These are phyloP conservation scores for Catharanthus roseus DNA, from an alignment of 257 asterid genomes.

Conservation along the genomic window DNA sequence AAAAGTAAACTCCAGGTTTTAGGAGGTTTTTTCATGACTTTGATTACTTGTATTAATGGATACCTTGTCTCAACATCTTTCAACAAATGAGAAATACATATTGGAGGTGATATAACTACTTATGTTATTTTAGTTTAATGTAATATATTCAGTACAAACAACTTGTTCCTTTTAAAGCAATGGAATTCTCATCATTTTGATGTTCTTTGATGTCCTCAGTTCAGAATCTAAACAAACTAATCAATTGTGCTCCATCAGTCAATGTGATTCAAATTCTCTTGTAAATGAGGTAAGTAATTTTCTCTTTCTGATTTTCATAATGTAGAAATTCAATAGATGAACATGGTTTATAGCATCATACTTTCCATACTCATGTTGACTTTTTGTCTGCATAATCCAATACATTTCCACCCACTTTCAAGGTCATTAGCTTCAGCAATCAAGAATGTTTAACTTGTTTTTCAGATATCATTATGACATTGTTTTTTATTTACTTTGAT, in stretches of 20 bases:
- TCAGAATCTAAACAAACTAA: constrained; percentile 87
- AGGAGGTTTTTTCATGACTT: not conserved
- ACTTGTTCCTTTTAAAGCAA: not conserved
- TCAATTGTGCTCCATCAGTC: constrained; percentile 91
- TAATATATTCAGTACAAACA: not conserved
- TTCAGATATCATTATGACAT: not conserved
- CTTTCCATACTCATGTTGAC: not conserved
- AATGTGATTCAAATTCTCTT: constrained; percentile 88
- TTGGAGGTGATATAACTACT: not conserved
- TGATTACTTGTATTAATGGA: not conserved
- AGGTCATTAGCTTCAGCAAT: not conserved
- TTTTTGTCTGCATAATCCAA: constrained; percentile 3
- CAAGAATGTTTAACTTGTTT: not conserved
- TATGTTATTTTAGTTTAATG: not conserved
- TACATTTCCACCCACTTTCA: not conserved
- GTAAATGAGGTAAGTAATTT: constrained; percentile 68
- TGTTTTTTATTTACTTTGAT: not conserved
- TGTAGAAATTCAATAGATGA: not conserved
- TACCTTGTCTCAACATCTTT: not conserved
- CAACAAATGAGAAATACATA: not conserved
- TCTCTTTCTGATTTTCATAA: not conserved
- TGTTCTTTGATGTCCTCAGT: constrained; percentile 44
- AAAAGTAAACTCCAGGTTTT: not conserved
- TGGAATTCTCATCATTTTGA: constrained; percentile 22
- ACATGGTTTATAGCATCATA: not conserved